Evolutionary conservation across 2,329 filamentous ascomycete genomes (phyloP).

Genomic region (Colletotrichum agaves): DNA sequence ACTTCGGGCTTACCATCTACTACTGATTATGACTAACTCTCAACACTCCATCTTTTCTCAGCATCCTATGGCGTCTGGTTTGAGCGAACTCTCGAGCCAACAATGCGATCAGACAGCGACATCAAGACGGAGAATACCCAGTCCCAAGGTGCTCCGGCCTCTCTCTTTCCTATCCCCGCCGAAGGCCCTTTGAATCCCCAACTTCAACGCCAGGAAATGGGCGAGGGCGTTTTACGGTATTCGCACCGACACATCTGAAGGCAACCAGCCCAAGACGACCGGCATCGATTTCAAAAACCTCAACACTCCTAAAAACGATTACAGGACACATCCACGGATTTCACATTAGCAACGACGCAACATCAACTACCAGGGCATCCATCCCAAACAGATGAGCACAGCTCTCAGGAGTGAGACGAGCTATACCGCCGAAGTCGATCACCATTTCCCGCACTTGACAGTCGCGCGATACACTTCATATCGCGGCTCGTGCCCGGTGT

Average conservation of each 20-base stretch:
- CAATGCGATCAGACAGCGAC: neutral
- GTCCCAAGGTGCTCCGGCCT: constrained; percentile 38
- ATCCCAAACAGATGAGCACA: constrained; percentile 30
- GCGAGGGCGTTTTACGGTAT: constrained; percentile 50
- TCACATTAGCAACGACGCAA: constrained; percentile 41
- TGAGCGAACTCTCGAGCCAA: neutral
- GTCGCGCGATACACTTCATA: constrained; percentile 71
- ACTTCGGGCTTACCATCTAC: neutral
- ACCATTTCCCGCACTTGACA: constrained; percentile 68
- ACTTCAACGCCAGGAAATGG: constrained; percentile 57
- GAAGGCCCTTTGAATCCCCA: constrained; percentile 50
- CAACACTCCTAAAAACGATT: constrained; percentile 73
- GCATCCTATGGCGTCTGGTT: neutral
- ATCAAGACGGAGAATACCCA: constrained; percentile 33
- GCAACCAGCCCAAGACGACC: constrained; percentile 44
- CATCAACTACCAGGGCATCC: constrained; percentile 36
- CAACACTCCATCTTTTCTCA: neutral
- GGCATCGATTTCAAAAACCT: constrained; percentile 56
- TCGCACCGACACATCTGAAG: constrained; percentile 41
- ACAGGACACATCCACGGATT: constrained; percentile 73
- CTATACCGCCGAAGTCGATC: constrained; percentile 73
- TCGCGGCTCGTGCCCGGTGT: constrained; percentile 66
- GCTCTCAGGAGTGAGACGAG: constrained; percentile 67
- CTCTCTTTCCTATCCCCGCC: constrained; percentile 43
- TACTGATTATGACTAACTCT: neutral